Base-by-base conservation (phyloP, 768 basidiomycete genomes). In the Termitomyces sp. region DNA sequence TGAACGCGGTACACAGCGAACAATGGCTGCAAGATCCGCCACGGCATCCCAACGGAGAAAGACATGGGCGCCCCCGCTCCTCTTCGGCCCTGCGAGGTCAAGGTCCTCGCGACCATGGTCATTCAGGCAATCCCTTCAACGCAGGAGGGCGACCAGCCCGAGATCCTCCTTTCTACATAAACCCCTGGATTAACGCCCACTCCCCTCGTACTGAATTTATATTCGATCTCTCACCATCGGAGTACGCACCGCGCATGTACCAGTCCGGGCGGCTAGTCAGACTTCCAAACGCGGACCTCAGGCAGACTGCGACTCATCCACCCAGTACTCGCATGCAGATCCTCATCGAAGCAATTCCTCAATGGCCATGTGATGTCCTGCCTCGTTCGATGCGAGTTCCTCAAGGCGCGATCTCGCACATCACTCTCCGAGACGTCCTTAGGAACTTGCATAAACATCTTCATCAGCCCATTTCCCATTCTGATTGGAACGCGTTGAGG, bases 291-390 rank as follows among this genome's bases (percentile, higher is more conserved):
- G 6, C 3, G 8, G 33, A 28, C 7, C 32, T 33, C n/a, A 46
- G 88, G 15, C 75, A 86, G 69, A 75, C 78, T 6, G 88, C 88
- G 16, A 86, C 86, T 9, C 73, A 82, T 65, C 89, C 89, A 0
- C 71, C 81, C 0, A 69, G 82, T 54, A 79, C 76, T 15, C 76
- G 73, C 46, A 79, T 90, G 65, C 76, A 79, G 13, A 84, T 91
- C 65, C 67, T 78, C 1, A 84, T 82, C 68, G 84, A 89, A 55
- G 64, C 68, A 20, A 75, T 87, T 52, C 83, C 84, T 0, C 67
- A 80, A 28, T 90, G 88, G 87, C 83, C 86, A 12, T 78, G 89
- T 58, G 78, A 82, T 61, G 68, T 90, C 55, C 71, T 76, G 42
- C 79, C 76, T 64, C 72, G 73, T 15, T 62, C 74, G 12, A 32